Conservation (phyloP, 106 monocot species). For the Dioscorea alata region DNA sequence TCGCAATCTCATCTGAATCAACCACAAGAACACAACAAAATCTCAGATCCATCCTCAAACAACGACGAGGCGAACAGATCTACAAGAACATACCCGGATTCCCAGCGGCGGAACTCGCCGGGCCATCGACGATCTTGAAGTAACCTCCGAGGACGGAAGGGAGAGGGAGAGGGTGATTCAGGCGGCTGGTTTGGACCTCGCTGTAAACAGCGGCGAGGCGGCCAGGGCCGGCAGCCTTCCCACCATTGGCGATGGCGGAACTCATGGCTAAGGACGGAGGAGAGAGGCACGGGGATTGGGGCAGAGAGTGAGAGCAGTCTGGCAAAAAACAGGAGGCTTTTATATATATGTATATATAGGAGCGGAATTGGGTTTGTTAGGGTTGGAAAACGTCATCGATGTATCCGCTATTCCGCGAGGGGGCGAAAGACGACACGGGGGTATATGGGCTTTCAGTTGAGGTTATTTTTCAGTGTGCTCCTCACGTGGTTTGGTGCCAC, state of each 20-base stretch:
- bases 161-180: conserved; percentile 63
- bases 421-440: too few relatives aligned
- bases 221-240: conserved; percentile 22
- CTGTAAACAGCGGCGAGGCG: conserved; percentile 66
- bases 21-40: conserved; percentile 1
- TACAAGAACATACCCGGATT: conserved; percentile 41
- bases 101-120: conserved; percentile 66
- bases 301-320: neutral
- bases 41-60: neutral
- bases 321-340: too few relatives aligned
- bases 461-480: too few relatives aligned
- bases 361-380: too few relatives aligned
- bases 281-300: neutral
- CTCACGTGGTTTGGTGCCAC: too few relatives aligned
- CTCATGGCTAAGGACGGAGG: neutral
- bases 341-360: too few relatives aligned
- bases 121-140: conserved; percentile 61
- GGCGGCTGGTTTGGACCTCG: conserved; percentile 78
- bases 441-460: too few relatives aligned
- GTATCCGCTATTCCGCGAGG: too few relatives aligned
- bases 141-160: conserved; percentile 57
- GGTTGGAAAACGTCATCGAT: too few relatives aligned
- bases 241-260: conserved; percentile 20
- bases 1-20: conserved; percentile 82
- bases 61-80: neutral